Conservation (phyloP, 139 green algal genomes). For the Picochlorum sp. region DNA sequence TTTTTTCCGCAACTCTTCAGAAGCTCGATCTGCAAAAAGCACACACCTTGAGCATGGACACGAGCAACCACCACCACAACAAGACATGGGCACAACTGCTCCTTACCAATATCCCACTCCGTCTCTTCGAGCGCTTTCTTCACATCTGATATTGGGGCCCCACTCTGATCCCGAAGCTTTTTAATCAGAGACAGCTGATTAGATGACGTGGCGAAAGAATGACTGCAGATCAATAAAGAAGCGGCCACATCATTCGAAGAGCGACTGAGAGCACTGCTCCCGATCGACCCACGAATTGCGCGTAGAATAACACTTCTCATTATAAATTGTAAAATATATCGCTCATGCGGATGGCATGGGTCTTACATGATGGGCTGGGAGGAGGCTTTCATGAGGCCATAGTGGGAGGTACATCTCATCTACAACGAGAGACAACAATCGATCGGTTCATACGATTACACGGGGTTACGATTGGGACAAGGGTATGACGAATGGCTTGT, state of each 20-base stretch:
- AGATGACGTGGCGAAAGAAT: not conserved
- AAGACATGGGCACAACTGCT: not conserved
- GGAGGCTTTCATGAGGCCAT: no score
- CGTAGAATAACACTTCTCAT: not conserved
- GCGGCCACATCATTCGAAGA: not conserved
- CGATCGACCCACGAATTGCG: not conserved
- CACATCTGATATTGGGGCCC: slow-evolving; percentile 76
- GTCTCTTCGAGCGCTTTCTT: slow-evolving; percentile 54
- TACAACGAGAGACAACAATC: no score
- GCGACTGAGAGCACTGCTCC: not conserved
- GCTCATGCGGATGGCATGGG: no score
- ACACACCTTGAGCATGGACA: not conserved
- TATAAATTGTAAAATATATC: not conserved
- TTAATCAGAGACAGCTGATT: slow-evolving; percentile 50
- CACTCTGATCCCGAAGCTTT: slow-evolving; percentile 57
- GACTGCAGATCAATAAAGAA: not conserved
- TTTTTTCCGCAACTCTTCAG: slow-evolving; percentile 67
- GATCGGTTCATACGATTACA: no score
- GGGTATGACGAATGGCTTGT: slow-evolving; percentile 47
- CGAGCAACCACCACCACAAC: not conserved
- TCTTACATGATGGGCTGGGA: no score
- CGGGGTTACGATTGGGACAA: slow-evolving; percentile 37
- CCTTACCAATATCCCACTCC: slow-evolving; percentile 53
- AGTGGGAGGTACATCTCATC: no score
- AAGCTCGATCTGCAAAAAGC: slow-evolving; percentile 30